Conservation (phyloP, 164 flowering plant species). For the Tetracentron sinense region DNA sequence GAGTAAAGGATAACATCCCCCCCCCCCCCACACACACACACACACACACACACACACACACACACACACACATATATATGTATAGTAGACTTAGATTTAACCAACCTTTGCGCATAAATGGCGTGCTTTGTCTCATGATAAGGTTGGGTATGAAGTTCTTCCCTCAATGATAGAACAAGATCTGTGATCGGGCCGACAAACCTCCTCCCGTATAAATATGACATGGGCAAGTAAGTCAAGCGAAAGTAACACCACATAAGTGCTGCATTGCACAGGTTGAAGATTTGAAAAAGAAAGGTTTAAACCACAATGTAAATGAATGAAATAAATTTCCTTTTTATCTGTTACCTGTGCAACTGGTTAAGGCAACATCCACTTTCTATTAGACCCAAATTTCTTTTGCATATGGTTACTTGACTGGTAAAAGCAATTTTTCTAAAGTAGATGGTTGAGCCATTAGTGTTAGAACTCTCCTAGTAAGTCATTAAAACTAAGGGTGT, state of each 20-base stretch:
- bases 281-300: neutral
- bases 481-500: too few relatives aligned
- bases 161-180: conserved; percentile 22
- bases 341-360: too few relatives aligned
- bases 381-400: too few relatives aligned
- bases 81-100: too few relatives aligned
- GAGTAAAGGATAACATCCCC: too few relatives aligned
- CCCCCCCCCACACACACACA: too few relatives aligned
- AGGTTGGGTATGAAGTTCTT: conserved; percentile 30
- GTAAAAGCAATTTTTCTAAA: too few relatives aligned
- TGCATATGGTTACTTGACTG: too few relatives aligned
- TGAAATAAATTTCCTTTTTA: too few relatives aligned
- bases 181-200: conserved; percentile 25
- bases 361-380: too few relatives aligned
- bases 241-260: conserved; percentile 35
- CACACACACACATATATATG: neutral
- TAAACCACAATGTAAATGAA: neutral
- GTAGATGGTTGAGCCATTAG: too few relatives aligned
- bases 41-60: neutral
- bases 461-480: too few relatives aligned
- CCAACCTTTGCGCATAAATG: conserved; percentile 28
- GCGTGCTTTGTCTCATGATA: conserved; percentile 27
- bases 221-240: conserved; percentile 34
- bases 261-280: conserved; percentile 14
- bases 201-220: conserved; percentile 31